Evolutionary conservation across 176 grass and related monocot genomes (phyloP), one percentile per base, ranked within the genome.

Genomic region (Juncus inflexus): DNA sequence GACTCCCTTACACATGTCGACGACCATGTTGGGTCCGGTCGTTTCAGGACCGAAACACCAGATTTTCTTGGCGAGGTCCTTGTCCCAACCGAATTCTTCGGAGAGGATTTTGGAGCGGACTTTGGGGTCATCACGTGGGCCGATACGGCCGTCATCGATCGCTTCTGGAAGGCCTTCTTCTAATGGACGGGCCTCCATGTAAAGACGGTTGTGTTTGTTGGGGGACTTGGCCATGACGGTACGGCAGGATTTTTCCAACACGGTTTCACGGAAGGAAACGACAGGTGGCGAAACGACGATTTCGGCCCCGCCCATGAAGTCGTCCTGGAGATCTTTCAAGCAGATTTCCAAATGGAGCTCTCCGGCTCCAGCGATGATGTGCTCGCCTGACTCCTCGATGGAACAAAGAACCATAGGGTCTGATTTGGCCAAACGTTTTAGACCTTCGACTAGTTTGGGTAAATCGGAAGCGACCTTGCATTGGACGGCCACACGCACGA

Each of bases 1-100:
- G 12, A 95, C 90, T 83, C 90, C 85, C 80, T 89, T 95, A 73
- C 90, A 94, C 90, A 94, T 94, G 45, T 94, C 90, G 37, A 88
- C 90, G 3, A 94, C 90, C 81, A 88, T 94, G 74, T 89, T 95
- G 0, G 90, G 85, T 2, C 90, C 90, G 3, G 90, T 95, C 0
- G 90, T 89, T 73, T 91, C 88, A 40, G 84, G 88, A 60, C 90
- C 89, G 67, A 91, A 91, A 63, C 89, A 91, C 89, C 89, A 91
- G 16, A 91, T 91, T 65, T 91, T 91, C 84, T 91, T 91, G 41
- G 81, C 84, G 15, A 91, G 89, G 65, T 91, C 84, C 80, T 91
- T 87, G 50, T 92, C 84, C 84, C 89, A 92, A 4, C 84, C 81
- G 15, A 82, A 92, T 62, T 92, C 89, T 40, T 92, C 78, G 5